phyloP scores from a whole-genome alignment of 495 filamentous ascomycete species.

The Choiromyces venosus region DNA sequence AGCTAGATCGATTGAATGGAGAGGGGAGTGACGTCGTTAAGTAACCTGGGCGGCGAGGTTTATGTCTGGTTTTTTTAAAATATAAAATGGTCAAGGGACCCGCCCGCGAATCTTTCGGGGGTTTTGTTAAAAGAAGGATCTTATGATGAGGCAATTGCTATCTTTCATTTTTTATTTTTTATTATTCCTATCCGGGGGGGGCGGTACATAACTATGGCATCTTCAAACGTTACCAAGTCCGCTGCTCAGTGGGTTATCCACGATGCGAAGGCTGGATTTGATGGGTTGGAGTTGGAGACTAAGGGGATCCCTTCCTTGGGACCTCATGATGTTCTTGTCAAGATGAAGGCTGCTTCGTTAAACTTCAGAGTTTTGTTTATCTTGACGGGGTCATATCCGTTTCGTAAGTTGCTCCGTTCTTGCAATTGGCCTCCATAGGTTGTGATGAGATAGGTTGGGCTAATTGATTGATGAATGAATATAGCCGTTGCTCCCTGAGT shows the following conservation, averaged over 20 bases:
- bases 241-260: conserved; percentile 9
- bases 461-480: neutral
- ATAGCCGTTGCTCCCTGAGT: conserved; percentile 6
- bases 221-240: neutral
- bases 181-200: too few species aligned
- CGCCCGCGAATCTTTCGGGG: neutral
- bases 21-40: neutral
- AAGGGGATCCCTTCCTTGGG: conserved; percentile 8
- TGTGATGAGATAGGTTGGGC: neutral
- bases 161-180: neutral
- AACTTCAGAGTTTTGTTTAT: conserved; percentile 24
- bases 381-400: conserved; percentile 21
- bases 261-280: neutral
- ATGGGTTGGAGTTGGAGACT: conserved; percentile 17
- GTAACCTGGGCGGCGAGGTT: neutral
- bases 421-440: neutral
- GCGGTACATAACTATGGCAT: neutral
- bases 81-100: neutral
- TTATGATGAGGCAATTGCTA: neutral
- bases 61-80: neutral
- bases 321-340: conserved; percentile 30
- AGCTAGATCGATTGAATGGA: neutral
- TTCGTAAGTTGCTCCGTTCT: conserved; percentile 15
- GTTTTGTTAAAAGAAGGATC: neutral
- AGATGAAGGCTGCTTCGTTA: conserved; percentile 19